Conservation (phyloP, 306 rosid species). For the Prunus campanulata region DNA sequence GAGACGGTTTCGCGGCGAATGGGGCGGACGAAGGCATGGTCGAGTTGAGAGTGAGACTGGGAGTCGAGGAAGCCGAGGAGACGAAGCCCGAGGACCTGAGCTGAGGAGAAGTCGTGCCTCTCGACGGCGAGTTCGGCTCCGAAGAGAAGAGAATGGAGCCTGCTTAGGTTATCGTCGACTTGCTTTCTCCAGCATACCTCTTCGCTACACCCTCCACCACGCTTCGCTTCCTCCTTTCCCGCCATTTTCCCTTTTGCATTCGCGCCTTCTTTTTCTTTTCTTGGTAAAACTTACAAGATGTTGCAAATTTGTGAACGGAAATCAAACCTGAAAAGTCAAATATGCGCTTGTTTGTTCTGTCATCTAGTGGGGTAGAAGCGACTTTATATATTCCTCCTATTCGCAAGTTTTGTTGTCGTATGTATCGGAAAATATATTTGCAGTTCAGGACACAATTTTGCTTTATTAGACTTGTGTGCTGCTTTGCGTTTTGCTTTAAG, state of each 20-base stretch:
- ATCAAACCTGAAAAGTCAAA: not conserved
- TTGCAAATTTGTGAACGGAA: not conserved
- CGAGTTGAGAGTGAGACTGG: constrained; percentile 42
- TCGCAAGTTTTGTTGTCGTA: not conserved
- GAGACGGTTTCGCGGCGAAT: constrained; percentile 58
- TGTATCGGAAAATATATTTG: not conserved
- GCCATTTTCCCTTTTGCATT: constrained; percentile 40
- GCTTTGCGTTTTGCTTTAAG: no score
- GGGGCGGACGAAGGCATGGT: constrained; percentile 59
- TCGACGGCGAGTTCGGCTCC: constrained; percentile 62
- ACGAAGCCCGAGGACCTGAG: constrained; percentile 66
- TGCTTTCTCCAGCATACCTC: constrained; percentile 59
- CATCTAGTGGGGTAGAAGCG: not conserved
- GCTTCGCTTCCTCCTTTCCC: constrained; percentile 44
- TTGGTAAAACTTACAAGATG: not conserved
- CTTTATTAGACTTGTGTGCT: no score
- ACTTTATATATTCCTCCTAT: not conserved
- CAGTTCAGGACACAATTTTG: not conserved
- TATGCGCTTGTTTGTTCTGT: not conserved
- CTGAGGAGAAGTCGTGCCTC: constrained; percentile 51
- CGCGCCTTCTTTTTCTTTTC: not conserved
- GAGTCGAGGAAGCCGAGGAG: constrained; percentile 86
- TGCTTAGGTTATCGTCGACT: constrained; percentile 52
- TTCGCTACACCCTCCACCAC: constrained; percentile 31
- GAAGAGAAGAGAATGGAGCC: constrained; percentile 82